Percentiles rank a stretch among this genome's conserved stretches.
Conservation (phyloP, 257 asterid genomes). For the Henckelia pumila region DNA sequence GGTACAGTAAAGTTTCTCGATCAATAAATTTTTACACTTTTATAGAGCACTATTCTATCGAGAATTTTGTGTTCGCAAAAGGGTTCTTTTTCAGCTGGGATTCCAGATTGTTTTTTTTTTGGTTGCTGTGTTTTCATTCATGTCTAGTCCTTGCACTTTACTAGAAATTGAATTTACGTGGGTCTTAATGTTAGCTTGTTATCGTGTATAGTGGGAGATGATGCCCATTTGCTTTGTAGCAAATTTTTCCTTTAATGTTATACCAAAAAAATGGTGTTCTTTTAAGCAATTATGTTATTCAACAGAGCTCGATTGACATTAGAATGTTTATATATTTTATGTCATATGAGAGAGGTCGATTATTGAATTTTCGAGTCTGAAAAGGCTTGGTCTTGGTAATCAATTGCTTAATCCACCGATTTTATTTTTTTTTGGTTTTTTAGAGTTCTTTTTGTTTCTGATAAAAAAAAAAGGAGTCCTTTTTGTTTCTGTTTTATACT, state of each 20-base stretch:
- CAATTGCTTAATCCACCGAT: background rate
- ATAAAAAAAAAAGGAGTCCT: background rate
- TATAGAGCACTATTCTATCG: background rate
- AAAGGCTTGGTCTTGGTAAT: background rate
- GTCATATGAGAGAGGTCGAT: background rate
- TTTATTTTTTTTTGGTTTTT: background rate
- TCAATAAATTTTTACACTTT: too few relatives aligned
- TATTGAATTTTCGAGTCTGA: background rate
- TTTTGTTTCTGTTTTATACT: background rate
- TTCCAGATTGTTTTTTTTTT: background rate
- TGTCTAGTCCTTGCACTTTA: background rate
- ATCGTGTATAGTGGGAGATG: background rate
- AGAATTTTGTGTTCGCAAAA: conserved; percentile 3
- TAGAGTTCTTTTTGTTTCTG: background rate
- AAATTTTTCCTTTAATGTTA: too few relatives aligned
- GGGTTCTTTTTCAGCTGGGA: background rate
- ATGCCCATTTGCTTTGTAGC: conserved; percentile 11
- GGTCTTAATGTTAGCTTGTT: too few relatives aligned
- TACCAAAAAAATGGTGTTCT: background rate
- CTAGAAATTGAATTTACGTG: background rate
- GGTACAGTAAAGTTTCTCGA: background rate
- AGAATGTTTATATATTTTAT: too few relatives aligned
- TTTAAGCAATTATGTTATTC: background rate
- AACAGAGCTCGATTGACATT: background rate
- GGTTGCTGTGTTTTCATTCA: background rate